phyloP scores from a whole-genome alignment of 495 filamentous ascomycete species.

The Staphylotrichum longicolle region DNA sequence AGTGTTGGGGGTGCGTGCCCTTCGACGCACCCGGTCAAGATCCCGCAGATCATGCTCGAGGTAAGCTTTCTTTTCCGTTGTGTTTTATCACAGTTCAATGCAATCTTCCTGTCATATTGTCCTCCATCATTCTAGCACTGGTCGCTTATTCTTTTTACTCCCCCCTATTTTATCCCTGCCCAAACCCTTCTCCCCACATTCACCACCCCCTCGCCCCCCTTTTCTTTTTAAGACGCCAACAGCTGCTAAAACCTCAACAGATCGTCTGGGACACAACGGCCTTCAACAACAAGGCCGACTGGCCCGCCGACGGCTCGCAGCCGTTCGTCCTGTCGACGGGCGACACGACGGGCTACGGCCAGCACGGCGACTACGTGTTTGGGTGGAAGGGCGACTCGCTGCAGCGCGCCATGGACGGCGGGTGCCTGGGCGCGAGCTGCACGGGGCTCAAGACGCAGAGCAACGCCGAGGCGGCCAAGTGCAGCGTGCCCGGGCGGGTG shows the following conservation, averaged over 20 bases:
- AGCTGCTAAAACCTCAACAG: constrained; percentile 20
- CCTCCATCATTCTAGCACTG: no score
- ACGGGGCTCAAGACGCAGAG: constrained; percentile 34
- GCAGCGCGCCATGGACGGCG: constrained; percentile 47
- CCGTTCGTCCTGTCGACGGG: constrained; percentile 48
- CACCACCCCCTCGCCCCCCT: constrained; percentile 25
- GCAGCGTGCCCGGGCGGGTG: constrained; percentile 39
- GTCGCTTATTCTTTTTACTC: not conserved
- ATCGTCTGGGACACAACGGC: constrained; percentile 40
- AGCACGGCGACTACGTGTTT: constrained; percentile 45
- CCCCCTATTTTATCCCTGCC: not conserved
- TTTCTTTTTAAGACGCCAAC: constrained; percentile 39
- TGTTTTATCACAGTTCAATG: no score
- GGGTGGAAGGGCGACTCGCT: constrained; percentile 48
- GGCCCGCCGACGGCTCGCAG: constrained; percentile 44
- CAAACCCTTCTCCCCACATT: not conserved
- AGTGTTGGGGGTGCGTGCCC: constrained; percentile 50
- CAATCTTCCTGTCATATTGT: no score
- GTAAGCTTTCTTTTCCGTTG: constrained; percentile 26
- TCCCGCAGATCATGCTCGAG: constrained; percentile 63
- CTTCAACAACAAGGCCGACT: constrained; percentile 40
- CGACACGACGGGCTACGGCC: constrained; percentile 39
- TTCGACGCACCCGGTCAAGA: constrained; percentile 53
- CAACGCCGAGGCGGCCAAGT: constrained; percentile 31
- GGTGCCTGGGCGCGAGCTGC: constrained; percentile 44